Evolutionary conservation across 2,329 filamentous ascomycete genomes (phyloP).

Genomic region (Colletotrichum somersetense): DNA sequence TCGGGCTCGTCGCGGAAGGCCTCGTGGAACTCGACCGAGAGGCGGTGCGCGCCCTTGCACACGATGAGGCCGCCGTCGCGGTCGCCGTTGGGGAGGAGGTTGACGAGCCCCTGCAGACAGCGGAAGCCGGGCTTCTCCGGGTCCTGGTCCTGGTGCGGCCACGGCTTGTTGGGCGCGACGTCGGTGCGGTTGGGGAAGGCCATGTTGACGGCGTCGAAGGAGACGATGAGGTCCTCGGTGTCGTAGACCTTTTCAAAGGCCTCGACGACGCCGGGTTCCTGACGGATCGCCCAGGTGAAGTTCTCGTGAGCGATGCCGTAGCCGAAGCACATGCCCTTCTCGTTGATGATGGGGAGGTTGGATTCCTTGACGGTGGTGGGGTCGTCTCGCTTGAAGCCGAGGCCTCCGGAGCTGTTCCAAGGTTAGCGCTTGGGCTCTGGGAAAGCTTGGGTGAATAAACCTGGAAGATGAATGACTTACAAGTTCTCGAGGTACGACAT

Average conservation of each 20-base stretch:
- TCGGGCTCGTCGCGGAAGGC: constrained; percentile 22
- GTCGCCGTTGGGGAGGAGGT: constrained; percentile 18
- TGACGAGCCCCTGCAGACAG: constrained; percentile 24
- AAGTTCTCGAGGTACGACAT: constrained; percentile 21
- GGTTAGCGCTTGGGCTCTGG: not conserved
- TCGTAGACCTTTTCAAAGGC: constrained; percentile 31
- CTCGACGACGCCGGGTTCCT: constrained; percentile 24
- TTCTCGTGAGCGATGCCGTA: constrained; percentile 29
- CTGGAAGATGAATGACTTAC: not conserved
- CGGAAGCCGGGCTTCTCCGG: constrained; percentile 23
- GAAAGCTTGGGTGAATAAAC: no score
- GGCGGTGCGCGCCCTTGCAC: constrained; percentile 29
- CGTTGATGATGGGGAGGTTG: constrained; percentile 39
- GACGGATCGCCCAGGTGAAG: constrained; percentile 26
- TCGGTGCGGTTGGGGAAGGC: constrained; percentile 28
- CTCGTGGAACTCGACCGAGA: constrained; percentile 43
- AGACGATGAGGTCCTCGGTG: constrained; percentile 25
- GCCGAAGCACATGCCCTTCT: constrained; percentile 33
- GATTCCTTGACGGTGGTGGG: constrained; percentile 53
- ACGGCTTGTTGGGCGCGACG: constrained; percentile 24
- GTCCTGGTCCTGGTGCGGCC: constrained; percentile 33
- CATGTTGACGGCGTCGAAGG: constrained; percentile 32
- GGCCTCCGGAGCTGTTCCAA: constrained; percentile 2
- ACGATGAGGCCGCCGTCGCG: constrained; percentile 26
- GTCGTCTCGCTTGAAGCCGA: constrained; percentile 50